phyloP scores from a whole-genome alignment of 148 eudicot species.

The Nepenthes gracilis region DNA sequence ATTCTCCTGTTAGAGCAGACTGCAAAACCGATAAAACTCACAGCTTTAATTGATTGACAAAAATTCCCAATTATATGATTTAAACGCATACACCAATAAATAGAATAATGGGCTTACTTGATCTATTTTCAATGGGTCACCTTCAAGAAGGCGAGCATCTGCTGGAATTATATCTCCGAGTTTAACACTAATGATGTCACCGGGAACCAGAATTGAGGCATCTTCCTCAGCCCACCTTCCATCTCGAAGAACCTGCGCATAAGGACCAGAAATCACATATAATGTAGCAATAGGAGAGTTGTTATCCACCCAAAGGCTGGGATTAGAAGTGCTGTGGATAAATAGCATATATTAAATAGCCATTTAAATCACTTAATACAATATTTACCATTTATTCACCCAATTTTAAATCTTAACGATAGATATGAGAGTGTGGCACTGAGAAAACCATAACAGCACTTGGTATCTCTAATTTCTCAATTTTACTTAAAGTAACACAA shows the following conservation, averaged over 20 bases:
- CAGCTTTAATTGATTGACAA: slow-evolving; percentile 4
- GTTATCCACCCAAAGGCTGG: neutral
- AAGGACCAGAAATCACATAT: neutral
- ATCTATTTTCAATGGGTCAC: slow-evolving; percentile 95
- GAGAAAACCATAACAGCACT: neutral
- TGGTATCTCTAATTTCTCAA: neutral
- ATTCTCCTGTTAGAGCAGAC: slow-evolving; percentile 97
- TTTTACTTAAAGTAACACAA: neutral
- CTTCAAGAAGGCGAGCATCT: slow-evolving; percentile 94
- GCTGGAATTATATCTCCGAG: slow-evolving; percentile 97
- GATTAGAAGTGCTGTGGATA: neutral
- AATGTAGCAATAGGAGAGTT: neutral
- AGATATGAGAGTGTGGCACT: neutral
- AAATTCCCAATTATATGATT: neutral
- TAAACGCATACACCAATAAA: neutral
- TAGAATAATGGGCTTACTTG: slow-evolving; percentile 36
- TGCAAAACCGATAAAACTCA: slow-evolving; percentile 24
- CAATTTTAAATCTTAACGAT: no score
- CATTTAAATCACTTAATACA: no score
- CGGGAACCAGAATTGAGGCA: slow-evolving; percentile 82
- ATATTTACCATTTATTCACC: no score
- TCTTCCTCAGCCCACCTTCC: slow-evolving; percentile 96
- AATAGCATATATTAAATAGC: no score
- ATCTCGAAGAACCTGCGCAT: slow-evolving; percentile 64
- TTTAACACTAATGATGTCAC: slow-evolving; percentile 82